Evolutionary conservation across 345 rosid genomes (phyloP), one percentile per base, ranked within the genome.

Genomic region (Noccaea caerulescens): DNA sequence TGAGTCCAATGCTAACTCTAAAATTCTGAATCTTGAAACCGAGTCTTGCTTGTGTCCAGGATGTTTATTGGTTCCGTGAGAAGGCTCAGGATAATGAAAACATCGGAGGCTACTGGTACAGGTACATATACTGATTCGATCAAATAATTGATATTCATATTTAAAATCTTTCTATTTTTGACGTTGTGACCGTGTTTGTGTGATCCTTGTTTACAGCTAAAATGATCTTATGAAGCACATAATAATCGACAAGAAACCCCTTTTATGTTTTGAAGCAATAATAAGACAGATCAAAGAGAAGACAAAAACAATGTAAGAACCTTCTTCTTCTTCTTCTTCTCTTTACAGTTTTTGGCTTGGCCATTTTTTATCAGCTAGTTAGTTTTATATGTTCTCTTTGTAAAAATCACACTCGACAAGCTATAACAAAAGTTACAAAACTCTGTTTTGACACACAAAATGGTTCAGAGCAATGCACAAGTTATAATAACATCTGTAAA

Each of bases 41-140:
- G 12, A 33, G 10, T 27, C 14, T 71, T 13, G 77, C 56, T 66
- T 75, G 34, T 44, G 23, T 75, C 59, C 82, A 94, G 99, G 83
- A 87, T 94, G 95, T 94, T 91, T 68, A 72, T 85, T 47, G 60
- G 67, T 66, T 86, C 90, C 1, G 96, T 91, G 73, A 91, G 76
- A 83, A 88, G 96, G 86, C 95, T 94, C 58, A 75, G 92, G 80
- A 89, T 94, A 78, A 89, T 85, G 93, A 84, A 88, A 83, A 84
- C 80, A 47, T 81, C 86, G 6, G 97, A 89, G 47, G 94, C 97
- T 39, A 90, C 84, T 61, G 94, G 97, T 73, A 76, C 85, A 33
- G 88, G 91, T 79, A 77, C 44, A 30, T 39, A 30, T n/a, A 47
- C 14, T 63, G 54, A 38, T 75, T 69, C 52, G 10, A 65, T 56